Base-by-base conservation (phyloP, 2,329 filamentous ascomycete genomes). In the Sclerotinia spermophila region DNA sequence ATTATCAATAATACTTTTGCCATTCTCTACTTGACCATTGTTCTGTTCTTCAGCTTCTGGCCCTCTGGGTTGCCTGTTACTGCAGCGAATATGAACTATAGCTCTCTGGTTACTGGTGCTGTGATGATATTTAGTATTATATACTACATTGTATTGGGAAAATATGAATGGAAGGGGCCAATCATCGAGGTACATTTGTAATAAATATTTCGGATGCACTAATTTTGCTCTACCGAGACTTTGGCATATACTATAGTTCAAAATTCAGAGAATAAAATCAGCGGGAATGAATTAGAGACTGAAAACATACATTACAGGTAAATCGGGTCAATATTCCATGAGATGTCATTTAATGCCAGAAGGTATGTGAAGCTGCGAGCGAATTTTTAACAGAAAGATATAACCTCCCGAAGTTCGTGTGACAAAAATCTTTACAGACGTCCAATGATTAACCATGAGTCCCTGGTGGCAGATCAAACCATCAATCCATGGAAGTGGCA, bases 61-160 rank as follows among this genome's bases (percentile, higher is more conserved):
- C 85, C 85, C 1, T 74, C 78, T 0, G 71, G 74, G 1, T 77
- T 79, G 45, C 69, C 76, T 2, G 81, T 83, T 1, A 80, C 78
- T 3, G 73, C 80, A 1, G 74, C 75, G 11, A 81, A 80, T 5
- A 85, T 86, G 82, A 87, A 87, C 73, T 86, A 70, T 38, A 74
- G 68, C n/a, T 69, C 69, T 11, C 35, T 69, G 27, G 70, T 71
- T 44, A 55, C 69, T 48, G 71, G 61, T 0, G 33, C 65, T 17
- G 60, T 69, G 27, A 48, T 67, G 38, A 55, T 72, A 27, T 60
- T 72, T 27, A 66, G 65, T 30, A 21, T 55, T 15, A 13, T 69
- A 15, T 72, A 71, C 35, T 71, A 69, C 58, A 15, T 62, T n/a
- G 21, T 62, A 19, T n/a, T 27, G 10, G 58, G 58, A 1, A 60